phyloP scores from a whole-genome alignment of 169 alveolate genomes.

The Eimeria falciformis region DNA sequence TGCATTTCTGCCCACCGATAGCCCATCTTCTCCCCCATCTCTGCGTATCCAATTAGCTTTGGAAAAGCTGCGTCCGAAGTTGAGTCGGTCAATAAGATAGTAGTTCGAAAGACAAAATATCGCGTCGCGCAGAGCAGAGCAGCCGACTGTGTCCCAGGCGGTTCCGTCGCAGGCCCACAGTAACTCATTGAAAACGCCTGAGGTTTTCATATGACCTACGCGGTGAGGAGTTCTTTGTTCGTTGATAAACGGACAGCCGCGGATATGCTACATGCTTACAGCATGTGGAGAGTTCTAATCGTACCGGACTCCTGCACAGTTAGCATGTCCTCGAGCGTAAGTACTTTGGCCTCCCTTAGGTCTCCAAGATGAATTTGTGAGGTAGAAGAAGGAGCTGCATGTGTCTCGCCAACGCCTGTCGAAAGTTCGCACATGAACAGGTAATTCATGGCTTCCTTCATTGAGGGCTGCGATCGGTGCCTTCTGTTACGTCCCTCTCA shows the following conservation, averaged over 20 bases:
- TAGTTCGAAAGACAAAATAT: slow-evolving; percentile 69
- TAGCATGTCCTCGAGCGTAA: slow-evolving; percentile 67
- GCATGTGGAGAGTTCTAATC: neutral
- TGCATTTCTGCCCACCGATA: slow-evolving; percentile 22
- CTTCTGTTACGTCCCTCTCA: no score
- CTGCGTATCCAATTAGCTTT: slow-evolving; percentile 53
- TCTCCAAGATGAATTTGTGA: slow-evolving; percentile 64
- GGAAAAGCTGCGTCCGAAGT: slow-evolving; percentile 24
- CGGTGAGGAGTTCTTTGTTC: neutral
- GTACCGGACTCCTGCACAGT: slow-evolving; percentile 70
- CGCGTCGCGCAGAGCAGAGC: slow-evolving; percentile 66
- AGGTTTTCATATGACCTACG: neutral
- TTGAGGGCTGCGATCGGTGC: no score
- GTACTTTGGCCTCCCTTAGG: slow-evolving; percentile 24
- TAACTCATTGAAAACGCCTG: slow-evolving; percentile 73
- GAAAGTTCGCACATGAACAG: slow-evolving; percentile 6
- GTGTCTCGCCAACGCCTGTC: slow-evolving; percentile 9
- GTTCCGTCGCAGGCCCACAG: slow-evolving; percentile 75
- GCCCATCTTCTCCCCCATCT: slow-evolving; percentile 57
- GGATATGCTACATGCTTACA: neutral
- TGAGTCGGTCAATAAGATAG: slow-evolving; percentile 52
- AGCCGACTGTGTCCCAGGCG: slow-evolving; percentile 68
- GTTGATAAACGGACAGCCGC: no score
- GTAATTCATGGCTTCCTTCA: no score
- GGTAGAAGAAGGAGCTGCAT: neutral